Percentiles rank a stretch among this genome's conserved stretches.
Evolutionary conservation across 129 eudicot genomes (phyloP).

Genomic region (Pulicaria dysenterica): DNA sequence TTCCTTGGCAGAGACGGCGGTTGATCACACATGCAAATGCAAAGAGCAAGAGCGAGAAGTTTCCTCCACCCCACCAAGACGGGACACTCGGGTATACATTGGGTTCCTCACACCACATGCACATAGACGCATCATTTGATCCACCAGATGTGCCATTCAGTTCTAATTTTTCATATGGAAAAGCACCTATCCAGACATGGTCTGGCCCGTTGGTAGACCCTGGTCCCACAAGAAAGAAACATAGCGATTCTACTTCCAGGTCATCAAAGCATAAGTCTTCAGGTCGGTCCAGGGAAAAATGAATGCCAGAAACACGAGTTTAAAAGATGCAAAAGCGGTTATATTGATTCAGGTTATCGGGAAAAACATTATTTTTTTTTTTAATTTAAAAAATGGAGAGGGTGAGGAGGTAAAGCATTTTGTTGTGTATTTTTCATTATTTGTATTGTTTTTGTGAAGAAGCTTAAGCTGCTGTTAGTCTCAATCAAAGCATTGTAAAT

Average conservation of each 20-base stretch:
- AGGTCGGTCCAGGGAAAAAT: conserved; percentile 33
- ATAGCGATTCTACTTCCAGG: conserved; percentile 29
- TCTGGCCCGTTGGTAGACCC: conserved; percentile 80
- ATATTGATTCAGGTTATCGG: conserved; percentile 7
- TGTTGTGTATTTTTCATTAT: conserved; percentile 24
- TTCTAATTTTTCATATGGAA: conserved; percentile 57
- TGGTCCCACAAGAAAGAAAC: conserved; percentile 52
- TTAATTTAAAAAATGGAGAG: conserved; percentile 15
- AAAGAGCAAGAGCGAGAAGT: conserved; percentile 93
- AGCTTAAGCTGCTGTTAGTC: conserved; percentile 19
- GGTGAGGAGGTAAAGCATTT: conserved; percentile 37
- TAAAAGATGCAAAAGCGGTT: background rate
- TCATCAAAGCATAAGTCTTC: conserved; percentile 26
- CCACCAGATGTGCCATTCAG: conserved; percentile 87
- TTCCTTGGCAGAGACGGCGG: conserved; percentile 67
- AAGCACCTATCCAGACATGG: conserved; percentile 68
- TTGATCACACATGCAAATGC: conserved; percentile 83
- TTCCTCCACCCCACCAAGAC: conserved; percentile 94
- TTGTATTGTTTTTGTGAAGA: conserved; percentile 28
- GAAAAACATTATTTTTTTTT: conserved; percentile 19
- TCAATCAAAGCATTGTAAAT: conserved; percentile 30
- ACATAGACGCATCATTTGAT: conserved; percentile 62
- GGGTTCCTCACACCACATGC: conserved; percentile 60
- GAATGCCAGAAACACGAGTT: conserved; percentile 12
- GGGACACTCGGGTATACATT: conserved; percentile 75